Conservation (phyloP, 2,329 filamentous ascomycete genomes). For the Hypoxylon sp. region DNA sequence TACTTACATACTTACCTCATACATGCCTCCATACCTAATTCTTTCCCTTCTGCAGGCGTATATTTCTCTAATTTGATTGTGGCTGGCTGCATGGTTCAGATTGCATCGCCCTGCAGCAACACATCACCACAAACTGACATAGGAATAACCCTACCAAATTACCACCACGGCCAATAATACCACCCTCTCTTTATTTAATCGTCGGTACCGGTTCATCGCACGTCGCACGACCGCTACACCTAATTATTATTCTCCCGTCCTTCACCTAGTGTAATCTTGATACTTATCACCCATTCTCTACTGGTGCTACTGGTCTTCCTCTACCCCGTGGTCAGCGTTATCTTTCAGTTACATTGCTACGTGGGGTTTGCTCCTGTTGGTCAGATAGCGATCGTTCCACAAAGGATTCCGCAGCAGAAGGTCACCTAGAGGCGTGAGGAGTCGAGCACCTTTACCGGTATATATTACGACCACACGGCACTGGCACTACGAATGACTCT, state of each 20-base stretch:
- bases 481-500: constrained; percentile 45
- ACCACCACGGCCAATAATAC: constrained; percentile 20
- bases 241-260: constrained; percentile 8
- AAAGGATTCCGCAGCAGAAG: constrained; percentile 20
- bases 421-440: constrained; percentile 20
- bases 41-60: constrained; percentile 17
- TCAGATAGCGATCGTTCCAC: constrained; percentile 22
- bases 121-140: constrained; percentile 18
- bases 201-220: constrained; percentile 26
- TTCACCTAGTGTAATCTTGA: constrained; percentile 1
- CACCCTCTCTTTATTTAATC: constrained; percentile 26
- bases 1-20: no score
- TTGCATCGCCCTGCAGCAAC: constrained; percentile 12
- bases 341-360: constrained; percentile 30
- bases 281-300: not conserved
- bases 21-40: not conserved
- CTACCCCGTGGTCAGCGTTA: constrained; percentile 19
- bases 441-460: constrained; percentile 9
- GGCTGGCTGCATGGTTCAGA: constrained; percentile 10
- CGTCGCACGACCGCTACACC: constrained; percentile 22
- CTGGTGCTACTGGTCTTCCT: constrained; percentile 1
- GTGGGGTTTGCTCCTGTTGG: constrained; percentile 32
- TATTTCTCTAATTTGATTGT: constrained; percentile 16
- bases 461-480: constrained; percentile 21
- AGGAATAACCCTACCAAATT: constrained; percentile 31